These are phyloP conservation scores for Phaeoacremonium minimum DNA, from an alignment of 2,329 filamentous ascomycete genomes.

Conservation along the genomic window DNA sequence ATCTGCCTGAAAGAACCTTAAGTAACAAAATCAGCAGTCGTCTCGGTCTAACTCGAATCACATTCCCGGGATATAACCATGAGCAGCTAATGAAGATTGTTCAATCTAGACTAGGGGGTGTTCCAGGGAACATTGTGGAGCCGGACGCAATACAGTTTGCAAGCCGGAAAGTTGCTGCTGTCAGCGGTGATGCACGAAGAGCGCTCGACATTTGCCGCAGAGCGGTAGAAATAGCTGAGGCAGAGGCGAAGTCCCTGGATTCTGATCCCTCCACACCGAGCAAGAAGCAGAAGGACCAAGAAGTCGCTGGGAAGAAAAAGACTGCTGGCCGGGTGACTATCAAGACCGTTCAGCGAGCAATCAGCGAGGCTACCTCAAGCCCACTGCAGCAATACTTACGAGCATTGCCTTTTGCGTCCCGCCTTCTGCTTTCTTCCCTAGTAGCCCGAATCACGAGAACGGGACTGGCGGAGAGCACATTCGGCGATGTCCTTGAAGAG, in stretches of 20 bases:
- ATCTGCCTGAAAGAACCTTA: slow-evolving; percentile 88
- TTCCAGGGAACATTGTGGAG: slow-evolving; percentile 86
- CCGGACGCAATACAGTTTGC: slow-evolving; percentile 94
- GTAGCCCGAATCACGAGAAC: slow-evolving; percentile 75
- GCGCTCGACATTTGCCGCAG: slow-evolving; percentile 93
- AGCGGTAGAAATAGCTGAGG: slow-evolving; percentile 91
- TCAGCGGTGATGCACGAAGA: slow-evolving; percentile 87
- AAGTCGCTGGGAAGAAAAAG: slow-evolving; percentile 26
- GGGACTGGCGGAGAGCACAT: slow-evolving; percentile 79
- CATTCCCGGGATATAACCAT: slow-evolving; percentile 95
- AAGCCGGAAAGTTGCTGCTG: slow-evolving; percentile 91
- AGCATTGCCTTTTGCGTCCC: slow-evolving; percentile 73
- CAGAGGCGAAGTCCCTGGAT: slow-evolving; percentile 45
- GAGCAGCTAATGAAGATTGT: slow-evolving; percentile 98
- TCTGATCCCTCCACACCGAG: slow-evolving; percentile 53
- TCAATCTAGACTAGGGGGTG: slow-evolving; percentile 83
- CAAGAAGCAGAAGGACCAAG: slow-evolving; percentile 35
- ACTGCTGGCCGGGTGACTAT: slow-evolving; percentile 71
- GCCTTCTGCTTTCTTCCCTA: slow-evolving; percentile 81
- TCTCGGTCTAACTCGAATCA: slow-evolving; percentile 83
- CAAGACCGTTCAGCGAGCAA: slow-evolving; percentile 87
- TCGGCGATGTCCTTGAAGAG: slow-evolving; percentile 88
- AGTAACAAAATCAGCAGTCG: slow-evolving; percentile 98
- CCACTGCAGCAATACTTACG: slow-evolving; percentile 88
- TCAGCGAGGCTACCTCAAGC: slow-evolving; percentile 90